These are phyloP conservation scores for Tardiomyces blankii DNA, from an alignment of 1,139 yeast species.

Conservation along the genomic window DNA sequence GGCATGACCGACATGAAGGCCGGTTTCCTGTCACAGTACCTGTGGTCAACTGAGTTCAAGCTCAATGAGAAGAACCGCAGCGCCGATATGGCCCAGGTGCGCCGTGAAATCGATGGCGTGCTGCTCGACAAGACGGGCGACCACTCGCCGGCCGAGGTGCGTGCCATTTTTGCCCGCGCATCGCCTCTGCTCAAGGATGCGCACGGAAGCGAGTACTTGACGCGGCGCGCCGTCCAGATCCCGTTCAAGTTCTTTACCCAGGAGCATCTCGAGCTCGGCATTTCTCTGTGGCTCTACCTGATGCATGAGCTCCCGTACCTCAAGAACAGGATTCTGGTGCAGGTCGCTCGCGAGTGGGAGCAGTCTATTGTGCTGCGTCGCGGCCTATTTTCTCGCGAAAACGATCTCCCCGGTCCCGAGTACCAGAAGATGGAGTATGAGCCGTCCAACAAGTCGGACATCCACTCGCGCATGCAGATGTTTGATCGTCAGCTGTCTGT, in stretches of 20 bases:
- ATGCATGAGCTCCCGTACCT: constrained; percentile 56
- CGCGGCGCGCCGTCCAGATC: constrained; percentile 36
- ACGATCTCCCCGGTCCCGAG: constrained; percentile 54
- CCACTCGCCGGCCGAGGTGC: neutral
- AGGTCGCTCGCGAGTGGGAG: constrained; percentile 61
- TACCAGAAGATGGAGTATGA: constrained; percentile 76
- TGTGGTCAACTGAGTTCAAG: constrained; percentile 4
- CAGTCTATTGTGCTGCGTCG: constrained; percentile 42
- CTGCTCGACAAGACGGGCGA: neutral
- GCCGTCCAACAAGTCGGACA: constrained; percentile 60
- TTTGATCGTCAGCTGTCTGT: constrained; percentile 53
- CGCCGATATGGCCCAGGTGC: neutral
- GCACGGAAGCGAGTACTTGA: neutral
- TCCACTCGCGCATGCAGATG: constrained; percentile 40
- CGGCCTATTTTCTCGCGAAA: constrained; percentile 56
- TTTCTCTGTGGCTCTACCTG: constrained; percentile 71
- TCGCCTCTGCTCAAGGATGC: neutral
- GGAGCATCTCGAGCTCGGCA: constrained; percentile 51
- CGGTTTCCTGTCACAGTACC: constrained; percentile 61
- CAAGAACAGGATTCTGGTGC: constrained; percentile 54
- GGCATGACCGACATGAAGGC: constrained; percentile 35
- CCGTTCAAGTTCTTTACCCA: constrained; percentile 63
- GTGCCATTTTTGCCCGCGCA: neutral
- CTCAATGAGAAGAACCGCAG: neutral
- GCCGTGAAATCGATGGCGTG: neutral